Conservation (phyloP, 2,329 filamentous ascomycete species). For the Fusarium sp. region DNA sequence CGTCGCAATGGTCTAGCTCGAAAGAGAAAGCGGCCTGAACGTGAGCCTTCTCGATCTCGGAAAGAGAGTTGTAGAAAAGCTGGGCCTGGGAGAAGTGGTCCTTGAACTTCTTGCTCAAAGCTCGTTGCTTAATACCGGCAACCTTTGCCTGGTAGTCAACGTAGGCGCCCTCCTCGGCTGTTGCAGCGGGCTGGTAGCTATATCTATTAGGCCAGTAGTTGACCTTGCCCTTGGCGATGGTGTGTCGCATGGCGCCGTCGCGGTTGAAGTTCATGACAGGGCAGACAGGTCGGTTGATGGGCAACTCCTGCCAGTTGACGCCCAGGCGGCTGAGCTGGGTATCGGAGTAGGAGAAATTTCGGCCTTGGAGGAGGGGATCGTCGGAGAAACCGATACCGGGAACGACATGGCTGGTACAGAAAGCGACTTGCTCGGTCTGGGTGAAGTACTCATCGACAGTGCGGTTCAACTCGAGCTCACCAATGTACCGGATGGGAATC, state of each 20-base stretch:
- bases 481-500: conserved; percentile 82
- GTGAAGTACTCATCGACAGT: conserved; percentile 88
- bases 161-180: conserved; percentile 75
- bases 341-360: conserved; percentile 78
- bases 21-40: conserved; percentile 80
- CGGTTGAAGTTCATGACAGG: conserved; percentile 84
- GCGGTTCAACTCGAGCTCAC: conserved; percentile 83
- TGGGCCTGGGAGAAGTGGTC: conserved; percentile 86
- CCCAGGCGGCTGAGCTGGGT: conserved; percentile 80
- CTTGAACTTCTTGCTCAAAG: conserved; percentile 80
- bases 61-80: conserved; percentile 86
- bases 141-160: conserved; percentile 75
- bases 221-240: conserved; percentile 76
- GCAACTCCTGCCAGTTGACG: conserved; percentile 82
- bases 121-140: conserved; percentile 78
- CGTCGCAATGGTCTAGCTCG: conserved; percentile 86
- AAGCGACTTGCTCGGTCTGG: conserved; percentile 86
- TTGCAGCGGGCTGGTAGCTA: conserved; percentile 76
- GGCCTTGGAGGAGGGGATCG: conserved; percentile 80
- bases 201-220: conserved; percentile 76
- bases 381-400: conserved; percentile 84
- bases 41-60: conserved; percentile 77
- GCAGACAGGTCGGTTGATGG: conserved; percentile 82
- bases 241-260: conserved; percentile 80
- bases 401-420: conserved; percentile 85